Evolutionary conservation across 306 rosid genomes (phyloP).

Genomic region (Mucuna pruriens): DNA sequence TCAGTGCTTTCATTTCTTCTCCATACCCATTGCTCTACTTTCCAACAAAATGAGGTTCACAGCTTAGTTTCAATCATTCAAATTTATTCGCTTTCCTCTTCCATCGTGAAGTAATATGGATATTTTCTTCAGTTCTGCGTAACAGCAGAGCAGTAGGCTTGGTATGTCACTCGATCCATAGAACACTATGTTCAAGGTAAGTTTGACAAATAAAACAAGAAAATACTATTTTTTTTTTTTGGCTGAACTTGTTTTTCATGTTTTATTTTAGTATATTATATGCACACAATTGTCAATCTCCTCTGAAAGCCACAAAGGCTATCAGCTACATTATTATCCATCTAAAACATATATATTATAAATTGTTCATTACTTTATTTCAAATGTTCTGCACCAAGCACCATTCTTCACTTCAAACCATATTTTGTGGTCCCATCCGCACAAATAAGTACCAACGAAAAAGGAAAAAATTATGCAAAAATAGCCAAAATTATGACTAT

Average conservation of each 20-base stretch:
- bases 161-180: slow-evolving; percentile 2
- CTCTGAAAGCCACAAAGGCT: background rate
- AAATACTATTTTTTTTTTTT: background rate
- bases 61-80: slow-evolving; percentile 1
- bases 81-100: background rate
- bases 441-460: background rate
- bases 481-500: background rate
- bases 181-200: background rate
- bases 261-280: background rate
- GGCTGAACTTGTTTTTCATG: slow-evolving; percentile 21
- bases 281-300: background rate
- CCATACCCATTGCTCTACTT: background rate
- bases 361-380: slow-evolving; percentile 5
- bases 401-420: slow-evolving; percentile 19
- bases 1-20: background rate
- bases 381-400: slow-evolving; percentile 4
- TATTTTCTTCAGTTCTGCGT: background rate
- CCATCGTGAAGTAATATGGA: background rate
- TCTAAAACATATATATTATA: background rate
- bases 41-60: background rate
- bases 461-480: background rate
- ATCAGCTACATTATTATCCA: background rate
- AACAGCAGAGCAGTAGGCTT: background rate
- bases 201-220: background rate
- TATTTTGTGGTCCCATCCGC: background rate